Percentiles rank a stretch among this genome's conserved stretches.
phyloP scores from a whole-genome alignment of 1,139 yeast genomes.

The Lodderomyces parapsilosis region DNA sequence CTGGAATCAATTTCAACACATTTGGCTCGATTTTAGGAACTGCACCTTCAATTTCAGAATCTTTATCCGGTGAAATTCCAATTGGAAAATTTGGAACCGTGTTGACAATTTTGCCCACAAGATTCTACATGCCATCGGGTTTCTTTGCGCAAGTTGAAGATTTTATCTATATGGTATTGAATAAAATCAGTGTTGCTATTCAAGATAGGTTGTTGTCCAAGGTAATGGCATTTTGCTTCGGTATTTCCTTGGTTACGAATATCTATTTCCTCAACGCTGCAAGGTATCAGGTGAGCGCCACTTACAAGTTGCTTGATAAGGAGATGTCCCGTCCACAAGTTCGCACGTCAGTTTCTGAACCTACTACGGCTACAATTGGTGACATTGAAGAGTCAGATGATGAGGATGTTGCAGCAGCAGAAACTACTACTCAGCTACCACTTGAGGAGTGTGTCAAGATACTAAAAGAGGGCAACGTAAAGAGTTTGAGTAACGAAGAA shows the following conservation, averaged over 20 bases:
- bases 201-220: slow-evolving; percentile 82
- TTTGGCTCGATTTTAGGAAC: slow-evolving; percentile 16
- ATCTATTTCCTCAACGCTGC: slow-evolving; percentile 80
- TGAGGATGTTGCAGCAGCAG: slow-evolving; percentile 27
- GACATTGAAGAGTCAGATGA: slow-evolving; percentile 16
- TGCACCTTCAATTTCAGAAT: slow-evolving; percentile 33
- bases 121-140: slow-evolving; percentile 69
- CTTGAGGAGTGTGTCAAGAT: slow-evolving; percentile 63
- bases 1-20: slow-evolving; percentile 13
- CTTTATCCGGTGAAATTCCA: slow-evolving; percentile 41
- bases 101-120: slow-evolving; percentile 66
- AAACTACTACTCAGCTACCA: slow-evolving; percentile 27
- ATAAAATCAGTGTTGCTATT: slow-evolving; percentile 66
- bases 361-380: slow-evolving; percentile 9
- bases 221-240: slow-evolving; percentile 68
- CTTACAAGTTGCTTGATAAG: slow-evolving; percentile 42
- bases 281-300: slow-evolving; percentile 52
- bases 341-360: slow-evolving; percentile 7
- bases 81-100: slow-evolving; percentile 52
- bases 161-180: slow-evolving; percentile 49
- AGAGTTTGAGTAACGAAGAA: slow-evolving; percentile 68
- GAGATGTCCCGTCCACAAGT: slow-evolving; percentile 33
- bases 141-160: slow-evolving; percentile 68
- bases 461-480: slow-evolving; percentile 71
- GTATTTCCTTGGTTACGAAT: slow-evolving; percentile 76